Evolutionary conservation across 495 filamentous ascomycete genomes (phyloP).

Genomic region (Apodospora peruviana): DNA sequence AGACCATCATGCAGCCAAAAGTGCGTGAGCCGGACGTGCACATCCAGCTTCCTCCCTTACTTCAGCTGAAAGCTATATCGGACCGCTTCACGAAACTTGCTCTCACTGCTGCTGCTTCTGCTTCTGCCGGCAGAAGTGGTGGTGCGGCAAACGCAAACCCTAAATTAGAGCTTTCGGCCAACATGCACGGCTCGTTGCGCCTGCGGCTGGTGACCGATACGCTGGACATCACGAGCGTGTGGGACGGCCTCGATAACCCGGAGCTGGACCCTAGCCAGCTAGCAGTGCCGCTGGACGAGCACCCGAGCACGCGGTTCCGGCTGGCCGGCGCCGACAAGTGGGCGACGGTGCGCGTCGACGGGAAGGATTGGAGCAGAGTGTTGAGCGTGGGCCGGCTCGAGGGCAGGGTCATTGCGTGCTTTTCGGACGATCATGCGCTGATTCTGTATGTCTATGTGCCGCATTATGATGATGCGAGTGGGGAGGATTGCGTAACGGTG

Average conservation of each 20-base stretch:
- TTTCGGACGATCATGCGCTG: constrained; percentile 70
- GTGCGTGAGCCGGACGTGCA: constrained; percentile 91
- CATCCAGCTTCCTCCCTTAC: constrained; percentile 76
- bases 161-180: constrained; percentile 75
- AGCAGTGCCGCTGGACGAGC: constrained; percentile 57
- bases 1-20: constrained; percentile 81
- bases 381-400: constrained; percentile 83
- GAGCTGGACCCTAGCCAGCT: constrained; percentile 71
- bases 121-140: constrained; percentile 16
- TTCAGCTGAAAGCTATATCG: constrained; percentile 82
- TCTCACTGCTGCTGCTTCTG: constrained; percentile 35
- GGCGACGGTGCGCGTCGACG: constrained; percentile 84
- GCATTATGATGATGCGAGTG: constrained; percentile 54
- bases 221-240: constrained; percentile 72
- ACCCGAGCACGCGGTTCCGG: constrained; percentile 69
- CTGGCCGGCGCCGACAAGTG: constrained; percentile 59
- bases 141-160: constrained; percentile 33
- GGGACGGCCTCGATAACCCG: constrained; percentile 79
- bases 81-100: constrained; percentile 87
- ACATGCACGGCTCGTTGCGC: constrained; percentile 81
- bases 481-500: constrained; percentile 77
- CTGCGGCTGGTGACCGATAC: constrained; percentile 73
- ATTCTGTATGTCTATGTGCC: constrained; percentile 91
- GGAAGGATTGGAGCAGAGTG: constrained; percentile 83
- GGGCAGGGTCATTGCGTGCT: constrained; percentile 87